Conservation (phyloP, 805 yeast genomes). For the Starmerella apis region DNA sequence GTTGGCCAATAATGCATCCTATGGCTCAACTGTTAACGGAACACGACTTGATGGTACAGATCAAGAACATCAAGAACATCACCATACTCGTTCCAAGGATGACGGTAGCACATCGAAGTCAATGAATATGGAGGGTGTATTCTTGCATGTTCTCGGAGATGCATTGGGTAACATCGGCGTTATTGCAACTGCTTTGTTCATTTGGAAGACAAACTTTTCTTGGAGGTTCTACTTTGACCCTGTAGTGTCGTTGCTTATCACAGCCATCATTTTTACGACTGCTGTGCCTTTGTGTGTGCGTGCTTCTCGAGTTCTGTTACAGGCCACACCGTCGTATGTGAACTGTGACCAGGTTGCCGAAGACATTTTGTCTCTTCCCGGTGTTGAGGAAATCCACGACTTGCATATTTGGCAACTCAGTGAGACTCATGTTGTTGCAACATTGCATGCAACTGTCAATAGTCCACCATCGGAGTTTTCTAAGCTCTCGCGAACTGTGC, state of each 20-base stretch:
- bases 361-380: slow-evolving; percentile 55
- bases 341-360: slow-evolving; percentile 63
- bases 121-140: slow-evolving; percentile 96
- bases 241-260: slow-evolving; percentile 68
- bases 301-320: slow-evolving; percentile 77
- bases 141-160: slow-evolving; percentile 89
- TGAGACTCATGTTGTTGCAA: slow-evolving; percentile 76
- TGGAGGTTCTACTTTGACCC: slow-evolving; percentile 90
- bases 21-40: slow-evolving; percentile 19
- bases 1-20: slow-evolving; percentile 14
- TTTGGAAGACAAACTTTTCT: slow-evolving; percentile 83
- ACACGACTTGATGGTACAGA: background rate
- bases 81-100: slow-evolving; percentile 28
- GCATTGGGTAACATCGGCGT: slow-evolving; percentile 95
- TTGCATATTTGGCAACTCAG: slow-evolving; percentile 94
- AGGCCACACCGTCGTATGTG: slow-evolving; percentile 82
- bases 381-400: slow-evolving; percentile 82
- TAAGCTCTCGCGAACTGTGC: slow-evolving; percentile 60
- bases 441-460: slow-evolving; percentile 72
- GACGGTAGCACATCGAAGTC: slow-evolving; percentile 39
- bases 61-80: slow-evolving; percentile 23
- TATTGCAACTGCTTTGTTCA: slow-evolving; percentile 74
- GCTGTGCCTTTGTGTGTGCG: slow-evolving; percentile 83
- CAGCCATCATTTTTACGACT: slow-evolving; percentile 77
- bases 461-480: slow-evolving; percentile 56